Conservation (phyloP, 768 basidiomycete genomes). For the Trametes elegans region DNA sequence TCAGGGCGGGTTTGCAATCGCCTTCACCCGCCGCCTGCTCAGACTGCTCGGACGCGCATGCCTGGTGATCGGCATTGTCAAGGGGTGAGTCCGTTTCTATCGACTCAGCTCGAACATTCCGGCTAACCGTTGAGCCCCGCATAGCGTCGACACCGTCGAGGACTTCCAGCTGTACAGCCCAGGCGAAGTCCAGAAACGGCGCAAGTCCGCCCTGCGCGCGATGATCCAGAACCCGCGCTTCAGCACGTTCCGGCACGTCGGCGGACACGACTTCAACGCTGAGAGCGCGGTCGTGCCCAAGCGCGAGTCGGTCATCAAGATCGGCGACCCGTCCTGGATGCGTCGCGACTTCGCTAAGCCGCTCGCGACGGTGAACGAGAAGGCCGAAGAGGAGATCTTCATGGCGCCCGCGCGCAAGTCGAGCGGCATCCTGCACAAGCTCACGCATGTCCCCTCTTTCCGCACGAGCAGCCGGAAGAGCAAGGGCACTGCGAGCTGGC, state of each 20-base stretch:
- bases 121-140: constrained; percentile 25
- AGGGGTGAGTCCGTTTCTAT: constrained; percentile 47
- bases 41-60: constrained; percentile 51
- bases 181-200: constrained; percentile 24
- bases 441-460: neutral
- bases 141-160: constrained; percentile 55
- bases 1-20: constrained; percentile 47
- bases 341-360: constrained; percentile 11
- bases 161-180: constrained; percentile 48
- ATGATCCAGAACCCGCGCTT: constrained; percentile 54
- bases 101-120: neutral
- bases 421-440: constrained; percentile 4
- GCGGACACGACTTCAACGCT: constrained; percentile 17
- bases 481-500: constrained; percentile 4
- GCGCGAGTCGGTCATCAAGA: constrained; percentile 11
- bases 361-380: neutral
- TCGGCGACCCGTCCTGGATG: constrained; percentile 21
- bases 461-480: constrained; percentile 6
- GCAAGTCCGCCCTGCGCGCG: constrained; percentile 40
- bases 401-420: constrained; percentile 16
- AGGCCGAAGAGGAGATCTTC: neutral
- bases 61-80: constrained; percentile 60
- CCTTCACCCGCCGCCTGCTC: constrained; percentile 56
- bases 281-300: constrained; percentile 14
- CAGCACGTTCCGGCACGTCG: constrained; percentile 48